phyloP scores from a whole-genome alignment of 495 filamentous ascomycete species.

The Xylaria palmicola region DNA sequence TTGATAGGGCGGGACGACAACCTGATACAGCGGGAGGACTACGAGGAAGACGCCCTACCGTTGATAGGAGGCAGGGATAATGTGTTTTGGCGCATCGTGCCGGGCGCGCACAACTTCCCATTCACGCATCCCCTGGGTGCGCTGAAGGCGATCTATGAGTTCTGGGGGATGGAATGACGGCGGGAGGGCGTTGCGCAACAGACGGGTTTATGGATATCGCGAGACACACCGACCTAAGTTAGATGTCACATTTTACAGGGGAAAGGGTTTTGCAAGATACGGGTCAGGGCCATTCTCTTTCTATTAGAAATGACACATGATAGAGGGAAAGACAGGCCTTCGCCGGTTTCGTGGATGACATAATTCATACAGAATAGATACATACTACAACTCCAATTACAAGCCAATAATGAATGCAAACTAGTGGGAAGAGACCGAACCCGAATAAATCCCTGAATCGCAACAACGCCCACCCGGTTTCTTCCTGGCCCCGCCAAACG shows the following conservation, averaged over 20 bases:
- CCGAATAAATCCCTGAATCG: background rate
- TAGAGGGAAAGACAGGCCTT: background rate
- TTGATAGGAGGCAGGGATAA: slow-evolving; percentile 38
- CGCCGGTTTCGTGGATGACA: background rate
- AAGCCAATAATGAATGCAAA: background rate
- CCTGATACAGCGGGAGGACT: slow-evolving; percentile 44
- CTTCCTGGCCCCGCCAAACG: background rate
- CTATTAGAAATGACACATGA: background rate
- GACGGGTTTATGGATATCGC: background rate
- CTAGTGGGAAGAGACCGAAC: background rate
- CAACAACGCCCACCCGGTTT: background rate
- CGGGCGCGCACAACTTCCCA: slow-evolving; percentile 54
- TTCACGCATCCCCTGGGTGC: slow-evolving; percentile 40
- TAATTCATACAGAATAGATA: slow-evolving; percentile 5
- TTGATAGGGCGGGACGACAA: slow-evolving; percentile 50
- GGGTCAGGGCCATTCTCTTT: background rate
- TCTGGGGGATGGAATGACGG: slow-evolving; percentile 33
- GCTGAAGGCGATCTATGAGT: slow-evolving; percentile 39
- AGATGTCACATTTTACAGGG: background rate
- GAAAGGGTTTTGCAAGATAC: background rate
- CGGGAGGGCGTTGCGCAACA: background rate
- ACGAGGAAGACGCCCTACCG: slow-evolving; percentile 36
- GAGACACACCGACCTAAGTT: background rate
- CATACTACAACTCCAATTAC: background rate
- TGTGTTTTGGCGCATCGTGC: slow-evolving; percentile 42